Base-by-base conservation (phyloP, 805 yeast species). In the Candida maris region DNA sequence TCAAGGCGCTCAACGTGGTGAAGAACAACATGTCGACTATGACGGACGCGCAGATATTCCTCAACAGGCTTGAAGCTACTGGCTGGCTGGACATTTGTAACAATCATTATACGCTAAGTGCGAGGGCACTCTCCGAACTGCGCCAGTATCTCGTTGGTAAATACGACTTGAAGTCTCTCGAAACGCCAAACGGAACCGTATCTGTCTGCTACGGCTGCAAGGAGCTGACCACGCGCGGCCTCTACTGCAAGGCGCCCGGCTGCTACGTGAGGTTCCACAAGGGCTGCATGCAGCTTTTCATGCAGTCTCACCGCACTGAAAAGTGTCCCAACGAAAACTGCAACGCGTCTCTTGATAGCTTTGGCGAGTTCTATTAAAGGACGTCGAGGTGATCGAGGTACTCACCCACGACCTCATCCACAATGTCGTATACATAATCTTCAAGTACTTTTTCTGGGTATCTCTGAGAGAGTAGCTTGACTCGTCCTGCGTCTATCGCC, bases 351-450 rank as follows among this genome's bases (percentile, higher is more conserved):
- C 23, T 48, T 12, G 45, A 41, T 10, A 36, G 35, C 7, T 39
- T 47, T 43, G 27, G 30, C 16, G 40, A 32, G 5, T 52, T 56
- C 30, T 35, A 34, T 20, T 45, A 27, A 35, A 7, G 15, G 7
- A 8, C 12, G 37, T 54, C 54, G 30, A 50, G 27, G 21, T 42
- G 44, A 44, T 76, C 83, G 34, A 78, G 54, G 42, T 67, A 71
- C 34, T 69, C 73, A 21, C 77, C 81, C 39, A 83, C 89, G 0
- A 84, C 72, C 59, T 93, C 96, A 54, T 93, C 97, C 3, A 91
- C 52, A 3, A 88, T 54, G 60, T 93, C 98, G 77, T 82, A 81
- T 2, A 77, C 78, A 46, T 83, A 73, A 45, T 87, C 96, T 44
- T 87, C 95, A 2, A 86, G 79, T 6, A 89, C 75, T 37, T 67